Base-by-base conservation (phyloP, 116 monocot genomes). In the Papilionanthe hybrid region DNA sequence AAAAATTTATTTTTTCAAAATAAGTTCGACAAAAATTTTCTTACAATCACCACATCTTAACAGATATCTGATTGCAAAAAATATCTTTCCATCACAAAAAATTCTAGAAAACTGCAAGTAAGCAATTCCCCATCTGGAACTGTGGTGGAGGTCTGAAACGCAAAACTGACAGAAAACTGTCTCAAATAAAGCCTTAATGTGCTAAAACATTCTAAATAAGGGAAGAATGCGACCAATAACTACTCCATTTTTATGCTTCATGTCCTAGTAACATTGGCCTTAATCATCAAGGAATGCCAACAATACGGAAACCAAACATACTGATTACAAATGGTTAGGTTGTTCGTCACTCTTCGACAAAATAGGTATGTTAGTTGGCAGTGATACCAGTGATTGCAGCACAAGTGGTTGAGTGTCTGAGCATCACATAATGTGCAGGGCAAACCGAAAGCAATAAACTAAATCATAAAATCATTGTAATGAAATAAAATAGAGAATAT, bases 321-420 rank as follows among this genome's bases (percentile, higher is more conserved):
- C 53, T 17, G 17, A 53, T 50, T 55, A 50, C 68, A 72, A 77
- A 25, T 81, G 29, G 32, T 75, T 72, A 58, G 1, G 37, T 37
- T 37, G 37, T 37, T 30, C 68, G 20, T 71, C 27, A 13, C 9
- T 18, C 67, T 42, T 83, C 18, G 17, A 75, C 55, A 72, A 80
- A 84, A 72, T 67, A 13, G 57, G 76, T 78, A 77, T 79, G 72
- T 28, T 58, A 58, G 79, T 77, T 85, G 86, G 81, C 88, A 86
- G 83, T 86, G 91, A 79, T 86, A 86, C 86, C 85, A 83, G 81
- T 76, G 67, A 50, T 50, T 10, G 25, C 41, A 75, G 20, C 75
- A 75, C 50, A 75, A 49, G 75, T 73, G 75, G 50, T 27, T 17
- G 13, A 75, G 28, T 27, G 49, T 49, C 9, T 17, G 10, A 75